A percentile compares a stretch with the other conserved stretches of the same genome.
Conservation (phyloP, 768 basidiomycete genomes). For the Psilocybe tampanensis region DNA sequence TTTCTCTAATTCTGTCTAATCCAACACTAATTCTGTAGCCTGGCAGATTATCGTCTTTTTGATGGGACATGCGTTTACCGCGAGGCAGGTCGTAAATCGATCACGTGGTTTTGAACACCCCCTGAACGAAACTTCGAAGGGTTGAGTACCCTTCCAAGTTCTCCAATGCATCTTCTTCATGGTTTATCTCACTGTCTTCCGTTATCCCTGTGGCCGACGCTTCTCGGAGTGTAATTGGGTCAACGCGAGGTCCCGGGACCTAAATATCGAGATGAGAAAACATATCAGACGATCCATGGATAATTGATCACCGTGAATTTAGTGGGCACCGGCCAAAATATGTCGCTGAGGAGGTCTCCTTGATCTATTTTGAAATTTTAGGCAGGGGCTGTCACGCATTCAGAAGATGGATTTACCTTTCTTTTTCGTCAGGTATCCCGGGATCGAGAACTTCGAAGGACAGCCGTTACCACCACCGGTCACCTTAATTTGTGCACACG, state of each 20-base stretch:
- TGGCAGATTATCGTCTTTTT: background rate
- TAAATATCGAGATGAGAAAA: background rate
- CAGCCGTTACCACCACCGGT: conserved; percentile 42
- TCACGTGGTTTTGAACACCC: background rate
- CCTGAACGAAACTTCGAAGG: background rate
- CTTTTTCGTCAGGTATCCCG: conserved; percentile 40
- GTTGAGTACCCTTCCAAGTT: background rate
- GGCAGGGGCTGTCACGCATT: background rate
- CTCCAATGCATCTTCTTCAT: background rate
- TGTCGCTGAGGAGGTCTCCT: conserved; percentile 2
- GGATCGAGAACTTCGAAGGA: conserved; percentile 46
- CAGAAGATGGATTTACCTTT: background rate
- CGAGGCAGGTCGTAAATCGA: background rate
- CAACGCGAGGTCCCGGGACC: conserved; percentile 7
- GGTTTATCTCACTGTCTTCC: background rate
- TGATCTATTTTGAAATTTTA: background rate
- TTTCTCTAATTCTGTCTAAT: background rate
- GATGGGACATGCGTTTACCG: background rate
- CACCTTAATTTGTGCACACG: conserved; percentile 47
- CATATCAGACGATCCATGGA: too few relatives aligned
- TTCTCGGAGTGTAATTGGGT: background rate
- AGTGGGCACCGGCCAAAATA: conserved; percentile 8
- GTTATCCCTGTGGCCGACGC: background rate
- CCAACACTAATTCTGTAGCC: background rate
- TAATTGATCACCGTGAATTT: background rate